Conservation (phyloP, 352 stramenopile genomes). For the Blastocystis hominis region DNA sequence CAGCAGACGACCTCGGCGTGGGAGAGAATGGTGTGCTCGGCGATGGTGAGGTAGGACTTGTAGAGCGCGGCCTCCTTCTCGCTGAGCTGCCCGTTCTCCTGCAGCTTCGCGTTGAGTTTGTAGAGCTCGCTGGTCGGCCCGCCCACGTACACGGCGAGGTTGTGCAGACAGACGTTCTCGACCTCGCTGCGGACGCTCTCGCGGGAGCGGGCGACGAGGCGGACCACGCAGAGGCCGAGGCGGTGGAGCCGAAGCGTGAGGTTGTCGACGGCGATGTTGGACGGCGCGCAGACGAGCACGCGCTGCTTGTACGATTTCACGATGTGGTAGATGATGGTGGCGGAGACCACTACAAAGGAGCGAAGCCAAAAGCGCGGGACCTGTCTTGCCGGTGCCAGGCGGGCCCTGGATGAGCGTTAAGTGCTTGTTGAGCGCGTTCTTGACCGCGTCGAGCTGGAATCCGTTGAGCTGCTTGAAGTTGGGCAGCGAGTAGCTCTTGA, state of each 20-base stretch:
- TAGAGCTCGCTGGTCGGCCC: not conserved
- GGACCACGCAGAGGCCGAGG: conserved; percentile 90
- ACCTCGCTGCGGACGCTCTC: conserved; percentile 81
- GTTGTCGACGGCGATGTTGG: conserved; percentile 96
- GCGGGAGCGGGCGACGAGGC: conserved; percentile 89
- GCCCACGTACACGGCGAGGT: conserved; percentile 75
- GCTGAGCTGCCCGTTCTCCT: conserved; percentile 56
- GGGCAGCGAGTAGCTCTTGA: conserved; percentile 68
- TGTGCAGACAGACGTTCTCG: conserved; percentile 90
- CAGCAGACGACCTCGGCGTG: conserved; percentile 97
- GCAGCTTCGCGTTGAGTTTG: not conserved
- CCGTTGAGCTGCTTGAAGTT: conserved; percentile 91
- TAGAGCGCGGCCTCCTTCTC: conserved; percentile 24
- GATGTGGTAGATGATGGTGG: conserved; percentile 97
- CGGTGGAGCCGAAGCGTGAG: conserved; percentile 93
- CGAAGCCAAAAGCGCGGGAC: not conserved
- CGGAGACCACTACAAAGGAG: conserved; percentile 77
- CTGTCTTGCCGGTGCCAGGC: conserved; percentile 88
- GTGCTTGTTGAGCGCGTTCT: conserved; percentile 84
- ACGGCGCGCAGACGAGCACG: conserved; percentile 92
- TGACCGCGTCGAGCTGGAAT: conserved; percentile 80
- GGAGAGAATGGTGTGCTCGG: conserved; percentile 89
- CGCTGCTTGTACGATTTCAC: conserved; percentile 83
- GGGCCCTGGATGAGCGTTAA: conserved; percentile 95
- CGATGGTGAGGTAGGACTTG: conserved; percentile 70